Evolutionary conservation across 805 yeast genomes (phyloP).

Genomic region (Metschnikowia continentalis): DNA sequence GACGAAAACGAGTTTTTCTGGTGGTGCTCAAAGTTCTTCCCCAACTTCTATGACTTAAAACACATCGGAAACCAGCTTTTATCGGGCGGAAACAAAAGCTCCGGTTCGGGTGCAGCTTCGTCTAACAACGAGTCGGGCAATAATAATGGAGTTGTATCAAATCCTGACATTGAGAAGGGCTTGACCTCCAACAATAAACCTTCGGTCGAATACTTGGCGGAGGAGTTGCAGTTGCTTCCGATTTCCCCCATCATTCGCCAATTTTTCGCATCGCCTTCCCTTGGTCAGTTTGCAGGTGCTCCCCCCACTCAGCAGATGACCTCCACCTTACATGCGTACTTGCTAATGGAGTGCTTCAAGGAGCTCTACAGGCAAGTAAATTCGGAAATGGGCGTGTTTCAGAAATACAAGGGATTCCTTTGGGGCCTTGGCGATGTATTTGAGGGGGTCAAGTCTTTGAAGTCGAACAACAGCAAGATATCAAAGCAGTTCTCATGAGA

Average conservation of each 20-base stretch:
- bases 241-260: conserved; percentile 49
- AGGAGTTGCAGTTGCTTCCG: conserved; percentile 60
- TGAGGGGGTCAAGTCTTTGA: conserved; percentile 7
- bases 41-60: conserved; percentile 80
- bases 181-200: conserved; percentile 29
- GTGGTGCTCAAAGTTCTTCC: conserved; percentile 71
- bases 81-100: conserved; percentile 9
- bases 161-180: conserved; percentile 8
- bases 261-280: conserved; percentile 24
- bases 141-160: neutral
- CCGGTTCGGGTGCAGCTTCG: conserved; percentile 4
- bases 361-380: conserved; percentile 41
- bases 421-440: conserved; percentile 44
- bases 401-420: conserved; percentile 45
- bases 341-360: conserved; percentile 62
- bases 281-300: conserved; percentile 18
- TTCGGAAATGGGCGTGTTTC: conserved; percentile 19
- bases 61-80: conserved; percentile 38
- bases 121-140: conserved; percentile 3
- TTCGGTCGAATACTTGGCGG: conserved; percentile 61
- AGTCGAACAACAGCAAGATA: neutral
- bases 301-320: conserved; percentile 35
- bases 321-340: conserved; percentile 57
- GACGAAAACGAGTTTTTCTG: conserved; percentile 73
- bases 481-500: neutral